These are phyloP conservation scores for Trypanosoma scelopori DNA, from an alignment of 208 protist genomes.

Conservation along the genomic window DNA sequence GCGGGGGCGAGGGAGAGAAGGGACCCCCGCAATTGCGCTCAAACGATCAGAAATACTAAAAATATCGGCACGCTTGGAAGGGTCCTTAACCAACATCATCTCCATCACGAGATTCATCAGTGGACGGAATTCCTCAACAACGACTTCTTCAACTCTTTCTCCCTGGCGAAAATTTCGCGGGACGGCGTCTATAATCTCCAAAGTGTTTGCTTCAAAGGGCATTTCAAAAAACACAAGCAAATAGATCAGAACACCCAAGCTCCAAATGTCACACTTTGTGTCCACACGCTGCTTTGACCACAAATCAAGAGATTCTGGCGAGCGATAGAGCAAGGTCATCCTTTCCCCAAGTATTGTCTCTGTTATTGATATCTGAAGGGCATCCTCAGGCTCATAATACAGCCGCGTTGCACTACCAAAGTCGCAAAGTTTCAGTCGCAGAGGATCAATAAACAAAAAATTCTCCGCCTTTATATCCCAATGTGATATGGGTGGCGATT, in stretches of 20 bases:
- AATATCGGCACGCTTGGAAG: conserved; percentile 52
- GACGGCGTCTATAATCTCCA: conserved; percentile 65
- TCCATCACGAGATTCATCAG: conserved; percentile 53
- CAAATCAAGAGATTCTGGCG: conserved; percentile 95
- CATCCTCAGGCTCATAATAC: conserved; percentile 65
- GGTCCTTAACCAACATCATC: conserved; percentile 65
- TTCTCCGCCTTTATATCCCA: conserved; percentile 95
- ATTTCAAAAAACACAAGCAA: conserved; percentile 88
- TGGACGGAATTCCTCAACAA: conserved; percentile 39
- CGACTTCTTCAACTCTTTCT: conserved; percentile 13
- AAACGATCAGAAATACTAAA: conserved; percentile 55
- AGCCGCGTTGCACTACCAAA: conserved; percentile 85
- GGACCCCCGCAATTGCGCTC: conserved; percentile 34
- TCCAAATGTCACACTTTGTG: conserved; percentile 94
- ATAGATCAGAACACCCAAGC: conserved; percentile 94
- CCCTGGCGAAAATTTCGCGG: conserved; percentile 45
- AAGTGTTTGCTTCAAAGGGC: conserved; percentile 86
- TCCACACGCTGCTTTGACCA: conserved; percentile 82
- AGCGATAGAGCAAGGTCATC: conserved; percentile 91
- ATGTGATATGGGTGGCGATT: conserved; percentile 89
- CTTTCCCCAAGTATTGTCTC: conserved; percentile 77
- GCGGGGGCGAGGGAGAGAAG: conserved; percentile 28
- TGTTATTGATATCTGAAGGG: conserved; percentile 53
- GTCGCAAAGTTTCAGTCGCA: conserved; percentile 93
- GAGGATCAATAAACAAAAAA: conserved; percentile 68